Conservation (phyloP, 2,329 filamentous ascomycete species). For the Polychaeton citri region DNA sequence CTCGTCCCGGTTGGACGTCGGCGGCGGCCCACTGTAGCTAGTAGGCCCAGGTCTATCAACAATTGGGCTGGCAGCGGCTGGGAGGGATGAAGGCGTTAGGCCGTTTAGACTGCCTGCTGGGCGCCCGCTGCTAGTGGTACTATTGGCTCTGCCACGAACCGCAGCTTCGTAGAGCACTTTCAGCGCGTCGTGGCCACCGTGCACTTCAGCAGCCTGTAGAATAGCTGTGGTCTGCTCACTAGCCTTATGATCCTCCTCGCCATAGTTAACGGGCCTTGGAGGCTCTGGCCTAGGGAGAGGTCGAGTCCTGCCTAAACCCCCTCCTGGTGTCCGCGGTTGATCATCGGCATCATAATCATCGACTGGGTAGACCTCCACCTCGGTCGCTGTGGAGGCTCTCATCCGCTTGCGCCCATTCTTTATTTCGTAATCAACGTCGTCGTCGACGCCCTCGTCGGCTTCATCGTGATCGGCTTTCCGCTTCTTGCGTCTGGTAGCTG, state of each 20-base stretch:
- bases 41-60: neutral
- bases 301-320: constrained; percentile 50
- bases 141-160: constrained; percentile 35
- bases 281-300: constrained; percentile 50
- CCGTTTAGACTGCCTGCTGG: constrained; percentile 10
- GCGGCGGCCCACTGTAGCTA: neutral
- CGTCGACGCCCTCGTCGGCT: constrained; percentile 29
- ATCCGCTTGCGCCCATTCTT: constrained; percentile 61
- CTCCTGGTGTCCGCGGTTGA: constrained; percentile 52
- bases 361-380: constrained; percentile 6
- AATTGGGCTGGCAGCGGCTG: constrained; percentile 1
- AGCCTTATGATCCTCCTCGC: constrained; percentile 43
- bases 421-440: constrained; percentile 49
- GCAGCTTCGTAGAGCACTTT: constrained; percentile 84
- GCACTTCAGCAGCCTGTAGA: constrained; percentile 55
- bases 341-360: constrained; percentile 35
- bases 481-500: constrained; percentile 82
- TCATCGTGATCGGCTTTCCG: constrained; percentile 44
- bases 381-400: constrained; percentile 24
- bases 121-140: constrained; percentile 20
- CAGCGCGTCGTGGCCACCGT: constrained; percentile 83
- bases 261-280: constrained; percentile 19
- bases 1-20: constrained; percentile 6
- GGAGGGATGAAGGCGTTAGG: constrained; percentile 9
- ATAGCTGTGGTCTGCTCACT: constrained; percentile 48